Evolutionary conservation across 1,284 basidiomycete genomes (phyloP), one percentile per base, ranked within the genome.

Genomic region (Nidula niveotomentosa): DNA sequence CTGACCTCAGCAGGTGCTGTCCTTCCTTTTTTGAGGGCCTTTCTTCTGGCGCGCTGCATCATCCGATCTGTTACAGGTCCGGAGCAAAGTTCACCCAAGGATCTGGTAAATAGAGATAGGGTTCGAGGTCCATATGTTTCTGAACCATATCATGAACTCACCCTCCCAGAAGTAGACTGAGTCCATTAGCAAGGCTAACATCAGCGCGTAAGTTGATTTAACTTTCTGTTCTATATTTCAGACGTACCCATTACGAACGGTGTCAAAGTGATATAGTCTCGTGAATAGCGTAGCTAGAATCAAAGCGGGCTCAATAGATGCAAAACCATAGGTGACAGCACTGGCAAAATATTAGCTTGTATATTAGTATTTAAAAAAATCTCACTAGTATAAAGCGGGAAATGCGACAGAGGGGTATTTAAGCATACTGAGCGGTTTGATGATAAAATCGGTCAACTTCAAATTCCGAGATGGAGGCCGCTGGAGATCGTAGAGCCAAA

Each of bases 271-370:
- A 55, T 70, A 71, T 15, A 69, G 51, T 43, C 65, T 53, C 5
- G 68, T 70, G 58, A 71, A 72, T 1, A 71, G 56, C 3, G 69
- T 64, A 5, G 70, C 69, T 36, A 72, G 36, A 8, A 65, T 72
- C 55, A 73, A 56, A 8, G 70, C 71, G 18, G 71, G 71, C 53
- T 71, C 69, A 10, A 71, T 72, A 6, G 69, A 71, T 0, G 70
- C 69, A 45, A 70, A 70, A 3, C 70, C 69, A 54, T 72, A 73
- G 1, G 63, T 66, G 6, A 72, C 62, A 4, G 68, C 69, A 57
- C 70, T 71, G 37, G 15, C 12, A 23, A 39, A 48, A 18, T 18
- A 33, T 33, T 41, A 8, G 8, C 39, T 12, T 12, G 10, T 41
- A 41, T 41, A 41, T 41, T 12, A 41, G 23, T 41, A 41, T 41